Percentiles rank a stretch among this genome's conserved stretches.
Evolutionary conservation across 331 rosid species (phyloP).

Genomic region (Dryas integrifolia): DNA sequence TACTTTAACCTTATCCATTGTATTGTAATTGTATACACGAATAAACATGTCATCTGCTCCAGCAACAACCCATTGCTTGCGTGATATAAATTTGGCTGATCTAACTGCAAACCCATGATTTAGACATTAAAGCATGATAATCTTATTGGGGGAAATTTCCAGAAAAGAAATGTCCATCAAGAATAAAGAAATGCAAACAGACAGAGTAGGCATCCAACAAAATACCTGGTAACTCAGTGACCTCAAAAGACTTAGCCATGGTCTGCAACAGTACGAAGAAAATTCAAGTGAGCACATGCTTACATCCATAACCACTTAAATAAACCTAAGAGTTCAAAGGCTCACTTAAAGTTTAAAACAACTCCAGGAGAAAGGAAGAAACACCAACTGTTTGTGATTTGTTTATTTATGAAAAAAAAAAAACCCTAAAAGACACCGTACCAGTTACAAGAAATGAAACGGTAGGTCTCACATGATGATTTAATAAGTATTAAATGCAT

Average conservation of each 20-base stretch:
- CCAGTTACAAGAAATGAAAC: neutral
- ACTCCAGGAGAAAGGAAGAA: neutral
- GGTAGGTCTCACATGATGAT: neutral
- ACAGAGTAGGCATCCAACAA: constrained; percentile 16
- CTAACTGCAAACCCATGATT: constrained; percentile 46
- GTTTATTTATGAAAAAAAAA: neutral
- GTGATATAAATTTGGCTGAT: constrained; percentile 70
- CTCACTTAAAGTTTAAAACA: neutral
- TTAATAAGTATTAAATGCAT: neutral
- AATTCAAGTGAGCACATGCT: constrained; percentile 30
- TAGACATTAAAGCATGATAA: constrained; percentile 28
- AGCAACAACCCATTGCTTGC: constrained; percentile 75
- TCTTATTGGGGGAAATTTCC: constrained; percentile 11
- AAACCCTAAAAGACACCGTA: neutral
- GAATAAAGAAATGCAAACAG: constrained; percentile 17
- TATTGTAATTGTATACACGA: constrained; percentile 69
- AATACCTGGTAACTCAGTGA: constrained; percentile 91
- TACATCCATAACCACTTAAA: constrained; percentile 13
- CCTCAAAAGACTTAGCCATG: constrained; percentile 97
- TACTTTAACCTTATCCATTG: constrained; percentile 63
- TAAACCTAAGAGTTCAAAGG: neutral
- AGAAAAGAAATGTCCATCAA: constrained; percentile 27
- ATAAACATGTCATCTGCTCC: constrained; percentile 75
- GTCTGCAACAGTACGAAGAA: constrained; percentile 53
- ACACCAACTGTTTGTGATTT: neutral